These are phyloP conservation scores for Suhomyces ambrosiae DNA, from an alignment of 1,139 yeast genomes.

Conservation along the genomic window DNA sequence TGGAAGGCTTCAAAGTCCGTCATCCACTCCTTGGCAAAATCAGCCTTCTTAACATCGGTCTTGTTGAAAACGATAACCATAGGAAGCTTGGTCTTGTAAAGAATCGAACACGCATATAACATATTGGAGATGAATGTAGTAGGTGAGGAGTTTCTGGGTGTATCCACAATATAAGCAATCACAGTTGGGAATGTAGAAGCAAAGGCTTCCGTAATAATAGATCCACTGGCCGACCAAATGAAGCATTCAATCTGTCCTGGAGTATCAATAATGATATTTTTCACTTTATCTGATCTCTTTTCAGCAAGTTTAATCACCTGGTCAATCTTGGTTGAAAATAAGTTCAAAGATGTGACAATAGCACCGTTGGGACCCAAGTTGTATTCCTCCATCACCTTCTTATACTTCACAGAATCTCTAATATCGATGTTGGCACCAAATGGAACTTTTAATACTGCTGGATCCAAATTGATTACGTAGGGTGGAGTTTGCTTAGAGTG, in stretches of 20 bases:
- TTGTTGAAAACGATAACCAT: constrained; percentile 97
- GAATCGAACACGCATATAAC: constrained; percentile 96
- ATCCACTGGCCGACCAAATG: constrained; percentile 96
- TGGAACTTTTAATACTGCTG: constrained; percentile 92
- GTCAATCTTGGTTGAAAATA: constrained; percentile 93
- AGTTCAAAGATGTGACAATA: constrained; percentile 88
- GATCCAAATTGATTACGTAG: constrained; percentile 91
- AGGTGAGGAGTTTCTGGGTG: constrained; percentile 92
- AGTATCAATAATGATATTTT: constrained; percentile 87
- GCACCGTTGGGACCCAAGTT: constrained; percentile 98
- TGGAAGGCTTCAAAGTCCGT: constrained; percentile 93
- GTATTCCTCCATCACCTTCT: constrained; percentile 91
- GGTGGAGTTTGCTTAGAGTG: constrained; percentile 75
- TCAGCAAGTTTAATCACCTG: constrained; percentile 88
- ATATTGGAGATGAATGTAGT: constrained; percentile 97
- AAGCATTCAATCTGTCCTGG: constrained; percentile 99
- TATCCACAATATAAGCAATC: constrained; percentile 92
- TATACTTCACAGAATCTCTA: constrained; percentile 92
- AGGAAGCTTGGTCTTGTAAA: constrained; percentile 94
- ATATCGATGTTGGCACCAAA: constrained; percentile 95
- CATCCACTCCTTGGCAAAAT: constrained; percentile 97
- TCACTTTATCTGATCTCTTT: constrained; percentile 64
- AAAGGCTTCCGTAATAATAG: constrained; percentile 94
- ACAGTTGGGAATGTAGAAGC: constrained; percentile 96
- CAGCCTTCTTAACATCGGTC: constrained; percentile 83